Conservation (phyloP, 331 rosid species). For the Spiraea crenata region DNA sequence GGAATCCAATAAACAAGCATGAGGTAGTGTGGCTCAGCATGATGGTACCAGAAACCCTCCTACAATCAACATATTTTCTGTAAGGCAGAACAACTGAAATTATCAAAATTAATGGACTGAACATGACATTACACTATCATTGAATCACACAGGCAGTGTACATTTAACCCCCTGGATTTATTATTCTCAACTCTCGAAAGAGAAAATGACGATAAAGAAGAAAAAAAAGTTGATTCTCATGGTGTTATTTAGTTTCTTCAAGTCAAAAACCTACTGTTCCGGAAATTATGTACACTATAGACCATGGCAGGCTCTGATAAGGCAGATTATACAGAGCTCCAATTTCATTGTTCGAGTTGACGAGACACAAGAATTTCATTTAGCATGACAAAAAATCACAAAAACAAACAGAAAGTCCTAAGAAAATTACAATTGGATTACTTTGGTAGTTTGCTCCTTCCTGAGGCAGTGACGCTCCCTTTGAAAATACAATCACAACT, state of each 20-base stretch:
- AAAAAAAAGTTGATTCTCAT: background rate
- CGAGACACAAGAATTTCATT: background rate
- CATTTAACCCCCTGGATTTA: background rate
- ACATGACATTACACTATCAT: background rate
- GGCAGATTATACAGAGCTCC: background rate
- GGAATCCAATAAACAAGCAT: constrained; percentile 87
- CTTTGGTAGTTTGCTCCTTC: background rate
- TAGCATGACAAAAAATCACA: background rate
- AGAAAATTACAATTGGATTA: background rate
- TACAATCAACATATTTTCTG: constrained; percentile 22
- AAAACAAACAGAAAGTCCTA: background rate
- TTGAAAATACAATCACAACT: background rate
- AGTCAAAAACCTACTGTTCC: background rate
- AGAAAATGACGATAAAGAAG: background rate
- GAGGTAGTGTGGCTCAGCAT: constrained; percentile 71
- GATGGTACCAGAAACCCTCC: constrained; percentile 81
- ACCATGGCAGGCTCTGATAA: background rate
- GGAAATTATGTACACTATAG: background rate
- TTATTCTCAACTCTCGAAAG: background rate
- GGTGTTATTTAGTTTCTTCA: background rate
- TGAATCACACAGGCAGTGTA: background rate
- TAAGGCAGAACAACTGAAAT: background rate
- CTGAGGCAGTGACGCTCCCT: background rate
- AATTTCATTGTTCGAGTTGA: background rate
- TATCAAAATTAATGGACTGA: background rate